Percentiles rank a stretch among this genome's conserved stretches.
Evolutionary conservation across 1,284 basidiomycete genomes (phyloP).

Genomic region (Malassezia dermatis): DNA sequence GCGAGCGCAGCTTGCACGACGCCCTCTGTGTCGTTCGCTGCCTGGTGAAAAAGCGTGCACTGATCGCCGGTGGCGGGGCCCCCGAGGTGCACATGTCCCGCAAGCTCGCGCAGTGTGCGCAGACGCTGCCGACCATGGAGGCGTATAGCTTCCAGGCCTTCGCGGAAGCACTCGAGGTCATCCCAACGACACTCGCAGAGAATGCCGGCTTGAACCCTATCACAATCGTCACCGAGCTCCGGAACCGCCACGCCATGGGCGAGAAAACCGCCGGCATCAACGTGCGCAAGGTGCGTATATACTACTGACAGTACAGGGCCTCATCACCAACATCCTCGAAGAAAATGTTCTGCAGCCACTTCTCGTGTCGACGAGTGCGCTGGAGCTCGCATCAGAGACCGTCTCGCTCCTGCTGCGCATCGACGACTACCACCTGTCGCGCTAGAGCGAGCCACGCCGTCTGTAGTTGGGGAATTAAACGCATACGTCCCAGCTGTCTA

Average conservation of each 20-base stretch:
- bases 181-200: conserved; percentile 94
- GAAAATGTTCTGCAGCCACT: conserved; percentile 96
- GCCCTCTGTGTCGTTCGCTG: conserved; percentile 96
- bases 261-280: conserved; percentile 95
- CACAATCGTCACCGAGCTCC: conserved; percentile 90
- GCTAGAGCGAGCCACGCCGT: conserved; percentile 15
- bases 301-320: conserved; percentile 55
- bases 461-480: conserved; percentile 1
- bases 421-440: conserved; percentile 64
- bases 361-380: conserved; percentile 84
- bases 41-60: conserved; percentile 93
- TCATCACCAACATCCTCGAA: conserved; percentile 90
- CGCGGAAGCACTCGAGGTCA: conserved; percentile 93
- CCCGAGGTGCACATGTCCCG: conserved; percentile 98
- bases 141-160: conserved; percentile 98
- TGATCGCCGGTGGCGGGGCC: conserved; percentile 93
- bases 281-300: conserved; percentile 52
- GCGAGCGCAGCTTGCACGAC: conserved; percentile 92
- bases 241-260: conserved; percentile 90
- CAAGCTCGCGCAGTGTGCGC: conserved; percentile 77
- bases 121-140: conserved; percentile 94
- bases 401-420: conserved; percentile 93
- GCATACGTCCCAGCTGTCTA: not conserved
- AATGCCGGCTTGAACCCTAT: conserved; percentile 98
- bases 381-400: conserved; percentile 92